phyloP scores from a whole-genome alignment of 345 rosid genomes.

The Noccaea caerulescens region DNA sequence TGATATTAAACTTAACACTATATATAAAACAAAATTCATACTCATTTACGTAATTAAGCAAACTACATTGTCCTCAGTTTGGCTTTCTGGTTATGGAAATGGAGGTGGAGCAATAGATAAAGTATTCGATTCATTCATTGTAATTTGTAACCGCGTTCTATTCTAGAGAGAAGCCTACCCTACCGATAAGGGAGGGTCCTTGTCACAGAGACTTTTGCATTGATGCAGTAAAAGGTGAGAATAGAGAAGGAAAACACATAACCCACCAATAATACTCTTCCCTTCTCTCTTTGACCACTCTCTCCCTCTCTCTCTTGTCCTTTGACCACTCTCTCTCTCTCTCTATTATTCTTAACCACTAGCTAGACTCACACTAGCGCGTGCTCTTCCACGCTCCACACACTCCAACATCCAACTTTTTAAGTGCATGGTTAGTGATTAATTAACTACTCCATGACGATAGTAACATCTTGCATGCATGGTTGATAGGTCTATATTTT shows the following conservation, averaged over 20 bases:
- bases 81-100: not conserved
- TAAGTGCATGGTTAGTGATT: slow-evolving; percentile 6
- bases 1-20: too few relatives aligned
- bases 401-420: not conserved
- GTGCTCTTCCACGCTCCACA: slow-evolving; percentile 4
- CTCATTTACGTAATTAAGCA: too few relatives aligned
- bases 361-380: slow-evolving; percentile 4
- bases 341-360: not conserved
- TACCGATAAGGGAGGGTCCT: slow-evolving; percentile 3
- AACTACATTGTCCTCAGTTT: too few relatives aligned
- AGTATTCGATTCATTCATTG: not conserved
- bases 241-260: not conserved
- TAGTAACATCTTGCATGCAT: slow-evolving; percentile 21
- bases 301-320: slow-evolving; percentile 7
- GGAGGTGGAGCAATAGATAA: not conserved
- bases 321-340: slow-evolving; percentile 10
- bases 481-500: slow-evolving; percentile 1
- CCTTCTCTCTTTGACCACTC: slow-evolving; percentile 5
- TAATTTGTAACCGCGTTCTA: not conserved
- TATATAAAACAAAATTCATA: too few relatives aligned
- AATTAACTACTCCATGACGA: not conserved
- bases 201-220: slow-evolving; percentile 30
- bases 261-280: slow-evolving; percentile 23
- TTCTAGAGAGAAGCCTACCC: slow-evolving; percentile 3
- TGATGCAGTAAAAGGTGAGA: slow-evolving; percentile 15